Conservation (phyloP, 495 filamentous ascomycete species). For the Penicillium macrosclerotiorum region DNA sequence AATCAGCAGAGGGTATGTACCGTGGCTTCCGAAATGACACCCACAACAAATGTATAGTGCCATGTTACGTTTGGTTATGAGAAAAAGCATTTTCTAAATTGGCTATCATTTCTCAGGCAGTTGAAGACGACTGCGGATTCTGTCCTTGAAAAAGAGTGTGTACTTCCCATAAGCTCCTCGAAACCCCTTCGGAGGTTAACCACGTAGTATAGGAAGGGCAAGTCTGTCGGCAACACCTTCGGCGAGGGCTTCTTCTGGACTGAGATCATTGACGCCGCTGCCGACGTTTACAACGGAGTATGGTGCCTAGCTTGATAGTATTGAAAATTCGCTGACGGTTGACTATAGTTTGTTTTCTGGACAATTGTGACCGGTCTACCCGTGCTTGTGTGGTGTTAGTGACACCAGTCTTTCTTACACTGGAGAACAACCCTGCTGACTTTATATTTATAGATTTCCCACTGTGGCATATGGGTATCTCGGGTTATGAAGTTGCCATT, state of each 20-base stretch:
- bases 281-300: slow-evolving; percentile 93
- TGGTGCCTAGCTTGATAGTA: slow-evolving; percentile 15
- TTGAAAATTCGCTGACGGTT: slow-evolving; percentile 15
- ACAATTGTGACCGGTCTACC: slow-evolving; percentile 86
- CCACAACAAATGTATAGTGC: slow-evolving; percentile 52
- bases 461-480: slow-evolving; percentile 99
- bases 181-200: slow-evolving; percentile 28
- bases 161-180: slow-evolving; percentile 25
- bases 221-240: slow-evolving; percentile 67
- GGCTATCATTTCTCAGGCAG: slow-evolving; percentile 45
- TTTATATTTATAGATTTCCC: slow-evolving; percentile 79
- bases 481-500: slow-evolving; percentile 89
- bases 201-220: slow-evolving; percentile 66
- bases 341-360: slow-evolving; percentile 86
- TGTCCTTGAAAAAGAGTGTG: slow-evolving; percentile 86
- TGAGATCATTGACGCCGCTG: slow-evolving; percentile 74
- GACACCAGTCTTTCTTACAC: not conserved
- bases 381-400: slow-evolving; percentile 90
- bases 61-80: slow-evolving; percentile 32
- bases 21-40: slow-evolving; percentile 87
- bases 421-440: slow-evolving; percentile 14
- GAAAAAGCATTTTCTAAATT: slow-evolving; percentile 44
- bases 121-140: slow-evolving; percentile 67
- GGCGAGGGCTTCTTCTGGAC: slow-evolving; percentile 68
- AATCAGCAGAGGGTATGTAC: slow-evolving; percentile 97